These are phyloP conservation scores for Cryphonectria parasitica DNA, from an alignment of 2,329 filamentous ascomycete genomes.

Conservation along the genomic window DNA sequence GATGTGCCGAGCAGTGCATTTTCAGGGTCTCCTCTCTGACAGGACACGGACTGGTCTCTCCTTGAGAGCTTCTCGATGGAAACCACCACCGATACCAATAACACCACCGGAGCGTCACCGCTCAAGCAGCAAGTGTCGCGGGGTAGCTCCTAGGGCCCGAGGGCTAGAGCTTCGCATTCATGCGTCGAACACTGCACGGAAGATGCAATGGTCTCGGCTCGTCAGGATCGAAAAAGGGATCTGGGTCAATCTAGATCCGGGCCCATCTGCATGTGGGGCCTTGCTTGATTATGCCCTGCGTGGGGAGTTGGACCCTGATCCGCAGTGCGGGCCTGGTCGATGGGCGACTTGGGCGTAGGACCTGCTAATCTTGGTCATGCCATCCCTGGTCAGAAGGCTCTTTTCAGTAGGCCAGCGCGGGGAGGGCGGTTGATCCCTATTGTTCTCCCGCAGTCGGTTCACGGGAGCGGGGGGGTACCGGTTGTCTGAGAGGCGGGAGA, in stretches of 20 bases:
- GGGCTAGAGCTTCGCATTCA: conserved; percentile 3
- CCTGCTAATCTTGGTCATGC: conserved; percentile 7
- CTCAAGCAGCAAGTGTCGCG: neutral
- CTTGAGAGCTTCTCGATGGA: neutral
- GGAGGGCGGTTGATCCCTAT: conserved; percentile 14
- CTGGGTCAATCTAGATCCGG: conserved; percentile 23
- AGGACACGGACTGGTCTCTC: neutral
- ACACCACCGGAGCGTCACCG: neutral
- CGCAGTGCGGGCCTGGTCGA: conserved; percentile 13
- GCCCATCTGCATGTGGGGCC: conserved; percentile 18
- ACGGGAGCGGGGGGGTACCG: conserved; percentile 1
- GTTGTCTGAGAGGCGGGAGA: neutral
- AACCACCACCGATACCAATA: conserved; percentile 5
- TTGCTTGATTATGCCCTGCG: neutral
- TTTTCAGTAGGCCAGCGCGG: conserved; percentile 11
- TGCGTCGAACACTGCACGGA: neutral
- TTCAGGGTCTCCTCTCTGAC: conserved; percentile 4
- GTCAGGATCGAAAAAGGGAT: conserved; percentile 9
- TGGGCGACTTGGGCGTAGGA: conserved; percentile 3
- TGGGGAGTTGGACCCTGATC: neutral
- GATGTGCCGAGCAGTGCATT: neutral
- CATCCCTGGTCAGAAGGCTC: conserved; percentile 10
- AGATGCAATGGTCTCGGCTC: neutral
- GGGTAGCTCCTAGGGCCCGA: conserved; percentile 5
- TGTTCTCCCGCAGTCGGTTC: conserved; percentile 20